Percentiles rank a stretch among this genome's conserved stretches.
Evolutionary conservation across 2,329 filamentous ascomycete species (phyloP).

Genomic region (Botrytis byssoidea): DNA sequence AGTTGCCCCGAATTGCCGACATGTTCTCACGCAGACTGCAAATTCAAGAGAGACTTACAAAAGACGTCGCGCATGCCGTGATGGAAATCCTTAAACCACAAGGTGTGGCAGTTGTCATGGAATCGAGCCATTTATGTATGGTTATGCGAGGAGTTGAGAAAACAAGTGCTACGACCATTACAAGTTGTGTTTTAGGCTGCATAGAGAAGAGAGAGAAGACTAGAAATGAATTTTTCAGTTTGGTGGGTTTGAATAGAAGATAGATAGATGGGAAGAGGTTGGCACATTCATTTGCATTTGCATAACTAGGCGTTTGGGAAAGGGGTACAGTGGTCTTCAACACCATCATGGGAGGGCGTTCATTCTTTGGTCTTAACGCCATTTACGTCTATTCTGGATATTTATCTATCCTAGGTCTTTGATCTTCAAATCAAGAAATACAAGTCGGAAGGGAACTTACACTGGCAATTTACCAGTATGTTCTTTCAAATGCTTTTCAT

Average conservation of each 20-base stretch:
- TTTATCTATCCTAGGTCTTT: constrained; percentile 7
- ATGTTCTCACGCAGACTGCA: constrained; percentile 94
- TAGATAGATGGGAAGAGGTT: constrained; percentile 29
- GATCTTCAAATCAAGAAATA: background rate
- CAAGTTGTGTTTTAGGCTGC: constrained; percentile 95
- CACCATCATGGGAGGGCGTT: constrained; percentile 36
- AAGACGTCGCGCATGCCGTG: constrained; percentile 91
- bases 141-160: constrained; percentile 98
- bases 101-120: constrained; percentile 96
- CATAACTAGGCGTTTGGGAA: constrained; percentile 30
- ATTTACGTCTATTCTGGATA: constrained; percentile 24
- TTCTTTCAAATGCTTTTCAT: background rate
- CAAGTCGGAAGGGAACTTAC: background rate
- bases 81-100: constrained; percentile 91
- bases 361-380: constrained; percentile 40
- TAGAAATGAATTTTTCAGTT: constrained; percentile 88
- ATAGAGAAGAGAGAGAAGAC: constrained; percentile 93
- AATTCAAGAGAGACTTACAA: constrained; percentile 93
- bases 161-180: constrained; percentile 81
- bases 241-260: constrained; percentile 63
- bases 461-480: background rate
- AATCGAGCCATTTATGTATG: constrained; percentile 96
- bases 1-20: constrained; percentile 91
- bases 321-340: constrained; percentile 38
- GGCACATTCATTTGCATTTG: constrained; percentile 23